These are phyloP conservation scores for Orbilia ellipsospora DNA, from an alignment of 2,329 filamentous ascomycete species.

Conservation along the genomic window DNA sequence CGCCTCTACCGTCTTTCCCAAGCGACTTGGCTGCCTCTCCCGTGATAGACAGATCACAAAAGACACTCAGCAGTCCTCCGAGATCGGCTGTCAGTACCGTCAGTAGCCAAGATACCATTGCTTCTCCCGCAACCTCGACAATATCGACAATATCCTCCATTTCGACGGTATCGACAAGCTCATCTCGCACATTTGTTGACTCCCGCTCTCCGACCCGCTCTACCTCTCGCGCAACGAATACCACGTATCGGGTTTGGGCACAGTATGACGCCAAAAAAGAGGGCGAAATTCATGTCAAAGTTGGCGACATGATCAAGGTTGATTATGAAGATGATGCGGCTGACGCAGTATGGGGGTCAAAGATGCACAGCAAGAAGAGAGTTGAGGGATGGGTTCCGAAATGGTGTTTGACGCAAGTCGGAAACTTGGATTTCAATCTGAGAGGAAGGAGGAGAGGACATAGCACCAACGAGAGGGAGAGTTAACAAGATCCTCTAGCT, in stretches of 20 bases:
- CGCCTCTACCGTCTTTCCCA: constrained; percentile 47
- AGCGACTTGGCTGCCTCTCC: constrained; percentile 41
- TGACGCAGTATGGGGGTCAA: constrained; percentile 37
- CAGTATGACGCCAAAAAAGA: constrained; percentile 48
- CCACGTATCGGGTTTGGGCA: constrained; percentile 50
- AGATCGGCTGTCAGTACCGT: background rate
- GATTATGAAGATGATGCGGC: constrained; percentile 42
- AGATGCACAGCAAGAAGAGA: constrained; percentile 38
- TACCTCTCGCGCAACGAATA: constrained; percentile 22
- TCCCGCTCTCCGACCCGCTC: constrained; percentile 46
- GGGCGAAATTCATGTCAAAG: constrained; percentile 41
- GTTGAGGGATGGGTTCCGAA: constrained; percentile 48
- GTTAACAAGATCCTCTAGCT: too few relatives aligned
- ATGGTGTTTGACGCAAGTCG: constrained; percentile 47
- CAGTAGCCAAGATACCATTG: background rate
- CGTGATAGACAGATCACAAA: constrained; percentile 21
- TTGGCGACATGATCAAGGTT: constrained; percentile 53
- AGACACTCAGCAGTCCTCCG: constrained; percentile 27
- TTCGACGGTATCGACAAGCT: background rate
- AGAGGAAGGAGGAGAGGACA: constrained; percentile 26
- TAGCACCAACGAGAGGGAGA: too few relatives aligned
- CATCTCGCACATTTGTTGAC: constrained; percentile 10
- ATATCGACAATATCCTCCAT: constrained; percentile 10
- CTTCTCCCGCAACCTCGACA: constrained; percentile 1
- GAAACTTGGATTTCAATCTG: constrained; percentile 45